Conservation (phyloP, 78 protist genomes). For the Cyanophora paradoxa region DNA sequence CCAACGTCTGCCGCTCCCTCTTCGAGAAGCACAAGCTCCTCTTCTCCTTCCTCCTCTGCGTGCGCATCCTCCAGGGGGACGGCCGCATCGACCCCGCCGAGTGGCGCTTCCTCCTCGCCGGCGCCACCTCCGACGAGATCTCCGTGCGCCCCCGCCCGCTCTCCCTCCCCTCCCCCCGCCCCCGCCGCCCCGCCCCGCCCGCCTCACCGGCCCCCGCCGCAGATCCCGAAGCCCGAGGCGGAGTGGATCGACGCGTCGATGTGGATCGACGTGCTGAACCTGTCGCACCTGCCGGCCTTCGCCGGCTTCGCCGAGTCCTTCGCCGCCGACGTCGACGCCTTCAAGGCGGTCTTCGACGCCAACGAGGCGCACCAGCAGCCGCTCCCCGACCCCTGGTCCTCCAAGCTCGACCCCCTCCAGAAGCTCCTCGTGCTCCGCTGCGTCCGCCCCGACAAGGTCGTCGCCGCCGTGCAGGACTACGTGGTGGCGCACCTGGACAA, state of each 20-base stretch:
- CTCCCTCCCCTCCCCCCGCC: too few species aligned
- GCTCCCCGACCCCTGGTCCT: slow-evolving; percentile 42
- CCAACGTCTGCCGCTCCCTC: slow-evolving; percentile 77
- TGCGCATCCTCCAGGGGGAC: slow-evolving; percentile 38
- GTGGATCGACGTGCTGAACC: slow-evolving; percentile 52
- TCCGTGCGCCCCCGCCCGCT: too few species aligned
- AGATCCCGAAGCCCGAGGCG: slow-evolving; percentile 43
- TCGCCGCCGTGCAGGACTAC: slow-evolving; percentile 33
- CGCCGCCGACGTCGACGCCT: not conserved
- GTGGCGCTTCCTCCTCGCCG: slow-evolving; percentile 57
- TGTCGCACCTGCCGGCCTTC: slow-evolving; percentile 23
- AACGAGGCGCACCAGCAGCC: slow-evolving; percentile 16
- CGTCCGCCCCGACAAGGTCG: slow-evolving; percentile 60
- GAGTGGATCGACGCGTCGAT: slow-evolving; percentile 50
- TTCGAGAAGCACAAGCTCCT: slow-evolving; percentile 76
- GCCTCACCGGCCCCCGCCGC: too few species aligned
- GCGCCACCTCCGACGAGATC: slow-evolving; percentile 21
- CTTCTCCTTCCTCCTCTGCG: slow-evolving; percentile 62
- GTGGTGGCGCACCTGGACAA: slow-evolving; percentile 44
- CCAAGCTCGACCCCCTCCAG: slow-evolving; percentile 29
- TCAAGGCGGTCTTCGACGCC: slow-evolving; percentile 27
- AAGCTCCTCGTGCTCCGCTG: slow-evolving; percentile 56
- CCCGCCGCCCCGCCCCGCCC: too few species aligned
- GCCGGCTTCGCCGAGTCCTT: slow-evolving; percentile 14
- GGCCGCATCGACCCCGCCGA: slow-evolving; percentile 1